These are phyloP conservation scores for Pseudogymnoascus verrucosus DNA, from an alignment of 2,329 filamentous ascomycete species.

Conservation along the genomic window DNA sequence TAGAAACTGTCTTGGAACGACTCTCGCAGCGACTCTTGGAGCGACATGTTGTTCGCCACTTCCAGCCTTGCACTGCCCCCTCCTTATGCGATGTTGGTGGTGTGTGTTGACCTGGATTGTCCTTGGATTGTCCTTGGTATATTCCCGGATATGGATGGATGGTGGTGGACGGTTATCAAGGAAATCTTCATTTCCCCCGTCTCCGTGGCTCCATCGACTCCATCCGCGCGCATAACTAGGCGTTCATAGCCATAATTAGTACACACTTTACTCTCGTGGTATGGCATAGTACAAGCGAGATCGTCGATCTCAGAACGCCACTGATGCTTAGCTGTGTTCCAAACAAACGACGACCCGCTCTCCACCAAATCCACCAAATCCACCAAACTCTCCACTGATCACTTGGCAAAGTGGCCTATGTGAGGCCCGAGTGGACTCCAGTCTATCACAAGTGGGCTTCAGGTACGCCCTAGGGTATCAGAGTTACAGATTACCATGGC, in stretches of 20 bases:
- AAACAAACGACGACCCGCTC: neutral
- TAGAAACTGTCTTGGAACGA: too few species aligned
- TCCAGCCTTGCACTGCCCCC: neutral
- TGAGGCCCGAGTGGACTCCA: neutral
- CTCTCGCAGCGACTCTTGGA: neutral
- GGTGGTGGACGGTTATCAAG: neutral
- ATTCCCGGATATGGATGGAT: neutral
- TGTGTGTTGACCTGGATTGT: neutral
- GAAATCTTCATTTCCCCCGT: constrained; percentile 6
- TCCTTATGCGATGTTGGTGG: neutral
- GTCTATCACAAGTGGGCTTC: too few species aligned
- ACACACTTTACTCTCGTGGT: neutral
- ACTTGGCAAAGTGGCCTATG: neutral
- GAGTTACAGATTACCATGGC: neutral
- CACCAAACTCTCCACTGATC: neutral
- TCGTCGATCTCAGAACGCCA: neutral
- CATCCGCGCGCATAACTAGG: neutral
- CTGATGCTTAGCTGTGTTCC: constrained; percentile 1
- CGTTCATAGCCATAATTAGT: neutral
- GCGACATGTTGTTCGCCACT: constrained; percentile 1
- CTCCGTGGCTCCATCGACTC: constrained; percentile 3
- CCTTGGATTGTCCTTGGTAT: neutral
- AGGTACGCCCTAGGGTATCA: neutral
- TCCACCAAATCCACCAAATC: neutral
- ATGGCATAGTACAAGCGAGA: neutral